These are phyloP conservation scores for Cutaneotrichosporon sp. DNA, from an alignment of 1,284 basidiomycete species.

Conservation along the genomic window DNA sequence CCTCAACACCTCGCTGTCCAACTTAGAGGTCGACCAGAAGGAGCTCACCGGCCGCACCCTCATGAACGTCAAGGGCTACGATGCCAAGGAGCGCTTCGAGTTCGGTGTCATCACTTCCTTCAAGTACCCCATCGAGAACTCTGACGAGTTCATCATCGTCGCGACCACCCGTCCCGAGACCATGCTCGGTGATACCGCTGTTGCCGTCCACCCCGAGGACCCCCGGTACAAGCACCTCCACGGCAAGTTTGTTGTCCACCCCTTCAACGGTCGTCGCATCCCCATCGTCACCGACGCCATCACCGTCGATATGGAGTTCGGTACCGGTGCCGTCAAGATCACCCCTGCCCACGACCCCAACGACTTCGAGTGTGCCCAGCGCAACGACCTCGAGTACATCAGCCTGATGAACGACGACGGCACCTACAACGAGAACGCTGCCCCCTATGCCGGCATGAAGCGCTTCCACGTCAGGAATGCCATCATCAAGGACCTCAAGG, in stretches of 20 bases:
- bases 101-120: slow-evolving; percentile 97
- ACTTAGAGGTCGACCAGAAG: slow-evolving; percentile 96
- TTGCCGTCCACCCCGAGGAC: slow-evolving; percentile 96
- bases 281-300: slow-evolving; percentile 87
- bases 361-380: slow-evolving; percentile 91
- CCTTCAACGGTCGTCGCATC: slow-evolving; percentile 83
- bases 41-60: slow-evolving; percentile 85
- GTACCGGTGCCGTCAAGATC: slow-evolving; percentile 99
- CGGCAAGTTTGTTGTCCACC: slow-evolving; percentile 89
- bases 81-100: slow-evolving; percentile 90
- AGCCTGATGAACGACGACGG: slow-evolving; percentile 97
- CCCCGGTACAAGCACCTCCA: slow-evolving; percentile 93
- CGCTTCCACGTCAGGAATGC: slow-evolving; percentile 89
- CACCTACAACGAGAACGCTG: slow-evolving; percentile 90
- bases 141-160: slow-evolving; percentile 88
- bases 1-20: slow-evolving; percentile 94
- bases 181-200: slow-evolving; percentile 96
- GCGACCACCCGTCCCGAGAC: slow-evolving; percentile 99
- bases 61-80: slow-evolving; percentile 91
- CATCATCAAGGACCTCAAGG: slow-evolving; percentile 83
- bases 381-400: slow-evolving; percentile 91
- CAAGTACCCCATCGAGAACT: slow-evolving; percentile 78
- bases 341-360: slow-evolving; percentile 99
- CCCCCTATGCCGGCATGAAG: slow-evolving; percentile 89
- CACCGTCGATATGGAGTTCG: slow-evolving; percentile 92